Base-by-base conservation (phyloP, 2,329 filamentous ascomycete species). In the Tolypocladium cylindrosporum region DNA sequence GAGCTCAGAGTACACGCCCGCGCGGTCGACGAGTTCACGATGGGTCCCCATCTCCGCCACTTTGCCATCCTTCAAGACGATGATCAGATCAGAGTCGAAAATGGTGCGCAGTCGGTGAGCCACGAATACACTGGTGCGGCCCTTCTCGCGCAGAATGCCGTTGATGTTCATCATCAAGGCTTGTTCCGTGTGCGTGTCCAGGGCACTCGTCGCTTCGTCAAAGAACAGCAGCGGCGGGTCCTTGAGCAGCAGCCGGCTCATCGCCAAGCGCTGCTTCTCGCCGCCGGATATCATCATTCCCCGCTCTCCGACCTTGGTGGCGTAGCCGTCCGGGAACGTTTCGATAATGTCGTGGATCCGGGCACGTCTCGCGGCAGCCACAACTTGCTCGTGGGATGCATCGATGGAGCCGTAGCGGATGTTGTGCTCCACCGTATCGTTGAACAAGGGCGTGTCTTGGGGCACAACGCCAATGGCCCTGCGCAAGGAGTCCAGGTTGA, bases 251-350 rank as follows among this genome's bases (percentile, higher is more conserved):
- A 97, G 71, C 50, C 92, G 80, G 34, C 89, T 90, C 31, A 97
- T 85, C 0, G 93, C 93, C 13, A 97, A 77, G 3, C 92, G 84
- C 74, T 97, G 92, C 73, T 97, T 97, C 75, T 97, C 93, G 39
- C 92, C 92, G 2, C 90, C 92, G 1, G 90, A 95, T 51, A 97
- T 96, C 92, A 97, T 97, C 83, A 97, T 87, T 1, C 92, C 92
- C 53, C 93, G 83, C 76, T 97, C 93, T 56, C 93, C 93, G 34
- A 97, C 94, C 72, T 88, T 91, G 24, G 94, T 97, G 27, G 87
- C 75, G 71, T 97, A 96, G 19, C 91, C 90, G n/a, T 92, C 87
- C 1, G 90, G 91, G 70, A 96, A 87, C n/a, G 77, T 78, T 57
- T 82, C 77, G 60, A 96, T 87, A 55, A 88, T 90, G 51, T 94